Evolutionary conservation across 2,329 filamentous ascomycete species (phyloP).

Genomic region (Ophiostoma piceae): DNA sequence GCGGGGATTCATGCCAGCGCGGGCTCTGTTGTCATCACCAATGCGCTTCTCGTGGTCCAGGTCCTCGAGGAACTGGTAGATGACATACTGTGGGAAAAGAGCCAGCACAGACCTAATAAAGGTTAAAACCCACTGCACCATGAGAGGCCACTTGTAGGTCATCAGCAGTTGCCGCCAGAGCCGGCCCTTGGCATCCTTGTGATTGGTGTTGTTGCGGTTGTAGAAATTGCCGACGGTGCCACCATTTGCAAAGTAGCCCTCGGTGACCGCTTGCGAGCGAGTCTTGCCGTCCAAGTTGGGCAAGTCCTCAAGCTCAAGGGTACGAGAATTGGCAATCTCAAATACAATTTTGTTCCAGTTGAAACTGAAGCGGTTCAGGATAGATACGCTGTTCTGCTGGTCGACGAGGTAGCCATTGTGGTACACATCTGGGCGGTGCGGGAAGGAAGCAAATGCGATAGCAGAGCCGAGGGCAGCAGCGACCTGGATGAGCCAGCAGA

Average conservation of each 20-base stretch:
- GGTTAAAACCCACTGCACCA: conserved; percentile 34
- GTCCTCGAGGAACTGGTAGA: conserved; percentile 36
- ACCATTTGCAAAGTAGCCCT: conserved; percentile 27
- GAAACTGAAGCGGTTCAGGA: conserved; percentile 32
- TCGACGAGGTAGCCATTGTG: conserved; percentile 33
- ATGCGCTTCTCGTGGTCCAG: conserved; percentile 29
- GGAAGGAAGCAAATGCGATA: conserved; percentile 32
- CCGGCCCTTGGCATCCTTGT: conserved; percentile 25
- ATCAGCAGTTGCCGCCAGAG: conserved; percentile 36
- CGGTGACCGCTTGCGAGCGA: conserved; percentile 31
- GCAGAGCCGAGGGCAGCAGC: conserved; percentile 28
- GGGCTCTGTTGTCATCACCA: conserved; percentile 19
- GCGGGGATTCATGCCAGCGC: conserved; percentile 26
- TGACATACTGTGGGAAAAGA: conserved; percentile 35
- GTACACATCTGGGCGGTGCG: conserved; percentile 35
- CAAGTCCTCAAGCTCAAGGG: conserved; percentile 34
- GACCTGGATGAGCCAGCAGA: conserved; percentile 32
- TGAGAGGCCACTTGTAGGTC: conserved; percentile 30
- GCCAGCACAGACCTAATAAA: conserved; percentile 32
- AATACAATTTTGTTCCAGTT: conserved; percentile 35
- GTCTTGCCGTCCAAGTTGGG: conserved; percentile 33
- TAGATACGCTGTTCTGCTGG: conserved; percentile 35
- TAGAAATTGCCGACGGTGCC: conserved; percentile 23
- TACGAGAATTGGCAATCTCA: conserved; percentile 31
- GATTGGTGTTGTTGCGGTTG: background rate